Percentiles rank a stretch among this genome's conserved stretches.
phyloP scores from a whole-genome alignment of 208 protist species.

The Tritrichomonas musculus region DNA sequence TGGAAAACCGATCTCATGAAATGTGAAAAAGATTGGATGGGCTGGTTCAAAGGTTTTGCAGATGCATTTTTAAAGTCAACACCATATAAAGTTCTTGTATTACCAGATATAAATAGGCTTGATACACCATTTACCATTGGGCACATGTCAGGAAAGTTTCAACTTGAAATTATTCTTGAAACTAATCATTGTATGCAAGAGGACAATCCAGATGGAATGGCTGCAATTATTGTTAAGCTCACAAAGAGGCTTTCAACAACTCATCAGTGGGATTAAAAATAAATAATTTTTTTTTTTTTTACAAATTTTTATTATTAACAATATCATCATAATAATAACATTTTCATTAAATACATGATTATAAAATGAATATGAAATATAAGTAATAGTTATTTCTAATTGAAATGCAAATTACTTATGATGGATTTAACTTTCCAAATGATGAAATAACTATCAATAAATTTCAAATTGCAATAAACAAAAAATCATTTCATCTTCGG shows the following conservation, averaged over 20 bases:
- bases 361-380: too few relatives aligned
- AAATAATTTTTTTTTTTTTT: too few relatives aligned
- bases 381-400: too few relatives aligned
- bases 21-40: background rate
- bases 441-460: too few relatives aligned
- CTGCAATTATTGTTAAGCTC: background rate
- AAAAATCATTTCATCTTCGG: too few relatives aligned
- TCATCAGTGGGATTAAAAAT: background rate
- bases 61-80: background rate
- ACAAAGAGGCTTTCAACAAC: background rate
- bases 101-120: background rate
- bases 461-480: too few relatives aligned
- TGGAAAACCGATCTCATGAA: background rate
- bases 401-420: too few relatives aligned
- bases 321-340: too few relatives aligned
- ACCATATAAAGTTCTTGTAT: conserved; percentile 24
- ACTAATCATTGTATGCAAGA: conserved; percentile 6
- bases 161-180: background rate
- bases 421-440: too few relatives aligned
- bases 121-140: conserved; percentile 32
- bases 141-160: conserved; percentile 23
- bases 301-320: too few relatives aligned
- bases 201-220: background rate
- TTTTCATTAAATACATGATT: too few relatives aligned
- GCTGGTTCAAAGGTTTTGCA: conserved; percentile 30